Evolutionary conservation across 1,284 basidiomycete genomes (phyloP), one percentile per base, ranked within the genome.

Genomic region (Singerocomus rubriflavus): DNA sequence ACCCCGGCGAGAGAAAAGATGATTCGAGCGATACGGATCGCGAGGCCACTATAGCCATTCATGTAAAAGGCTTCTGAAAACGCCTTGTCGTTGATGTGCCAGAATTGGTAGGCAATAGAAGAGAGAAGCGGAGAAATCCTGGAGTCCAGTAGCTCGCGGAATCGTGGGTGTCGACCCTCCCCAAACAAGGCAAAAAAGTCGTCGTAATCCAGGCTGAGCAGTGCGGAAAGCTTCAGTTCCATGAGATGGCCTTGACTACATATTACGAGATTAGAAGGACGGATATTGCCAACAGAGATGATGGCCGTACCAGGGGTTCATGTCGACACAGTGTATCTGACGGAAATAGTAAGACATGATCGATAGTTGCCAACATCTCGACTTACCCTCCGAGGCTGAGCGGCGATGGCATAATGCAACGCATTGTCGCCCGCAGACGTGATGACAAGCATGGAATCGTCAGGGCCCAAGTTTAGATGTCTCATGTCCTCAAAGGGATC

Each of bases 381-480:
- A 59, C 71, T 47, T 53, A 78, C 77, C 46, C 75, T 69, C 48
- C 76, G 72, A 8, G 86, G 85, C 45, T 77, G 69, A 6, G 82
- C 84, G 1, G 77, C 77, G 43, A 88, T 82, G 6, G 88, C 88
- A 59, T 92, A 92, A 68, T 92, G 90, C 36, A 92, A 72, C 2
- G 86, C 86, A 62, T 92, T 92, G 68, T 91, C 89, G 0, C 89
- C 90, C 0, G 88, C 90, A 47, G 82, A 85, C 2, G 89, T 91
- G 61, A 91, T 90, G 21, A 85, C 82, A 3, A 92, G 75, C 57
- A 92, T 78, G 12, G 83, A 79, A 68, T 91, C 88, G 8, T 84
- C 75, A 34, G 72, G 69, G 30, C 77, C 77, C 51, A 91, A 68
- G 17, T 82, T 64, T 12, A 91, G 72, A 62, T 84, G 76, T 58